Percentiles rank a stretch among this genome's conserved stretches.
These are phyloP conservation scores for Dorcoceras hygrometricum DNA, from an alignment of 257 asterid genomes.

Conservation along the genomic window DNA sequence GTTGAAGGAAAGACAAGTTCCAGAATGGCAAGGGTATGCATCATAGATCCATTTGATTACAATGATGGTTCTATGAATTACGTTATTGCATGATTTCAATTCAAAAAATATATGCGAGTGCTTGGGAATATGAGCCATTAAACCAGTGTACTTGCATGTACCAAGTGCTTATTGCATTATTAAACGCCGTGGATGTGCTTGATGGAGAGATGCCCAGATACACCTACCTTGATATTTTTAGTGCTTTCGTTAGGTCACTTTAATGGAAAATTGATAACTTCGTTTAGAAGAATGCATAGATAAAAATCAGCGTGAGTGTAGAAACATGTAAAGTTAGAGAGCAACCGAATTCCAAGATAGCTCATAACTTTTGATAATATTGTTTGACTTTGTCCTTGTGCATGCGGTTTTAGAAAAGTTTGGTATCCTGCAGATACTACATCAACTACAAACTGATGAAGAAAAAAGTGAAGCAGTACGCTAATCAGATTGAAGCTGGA, in stretches of 20 bases:
- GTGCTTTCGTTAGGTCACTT: neutral
- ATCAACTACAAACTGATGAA: constrained; percentile 97
- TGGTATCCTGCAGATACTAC: constrained; percentile 54
- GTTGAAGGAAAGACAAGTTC: constrained; percentile 82
- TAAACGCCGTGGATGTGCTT: neutral
- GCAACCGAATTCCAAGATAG: neutral
- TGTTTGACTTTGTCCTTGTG: neutral
- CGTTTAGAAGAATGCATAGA: neutral
- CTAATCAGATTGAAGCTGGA: constrained; percentile 66
- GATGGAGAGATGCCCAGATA: neutral
- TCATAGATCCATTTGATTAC: neutral
- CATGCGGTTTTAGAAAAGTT: neutral
- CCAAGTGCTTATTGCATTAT: neutral
- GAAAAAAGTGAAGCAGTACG: constrained; percentile 79
- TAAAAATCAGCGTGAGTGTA: neutral
- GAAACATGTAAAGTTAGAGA: neutral
- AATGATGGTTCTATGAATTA: neutral
- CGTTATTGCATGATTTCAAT: neutral
- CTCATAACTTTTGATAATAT: neutral
- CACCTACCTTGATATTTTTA: too few relatives aligned
- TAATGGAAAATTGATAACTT: neutral
- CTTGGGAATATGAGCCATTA: neutral
- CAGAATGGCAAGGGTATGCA: constrained; percentile 87
- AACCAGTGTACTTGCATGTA: neutral
- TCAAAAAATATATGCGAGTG: neutral